Conservation (phyloP, 805 yeast genomes). For the Sugiyamaella valdiviana region DNA sequence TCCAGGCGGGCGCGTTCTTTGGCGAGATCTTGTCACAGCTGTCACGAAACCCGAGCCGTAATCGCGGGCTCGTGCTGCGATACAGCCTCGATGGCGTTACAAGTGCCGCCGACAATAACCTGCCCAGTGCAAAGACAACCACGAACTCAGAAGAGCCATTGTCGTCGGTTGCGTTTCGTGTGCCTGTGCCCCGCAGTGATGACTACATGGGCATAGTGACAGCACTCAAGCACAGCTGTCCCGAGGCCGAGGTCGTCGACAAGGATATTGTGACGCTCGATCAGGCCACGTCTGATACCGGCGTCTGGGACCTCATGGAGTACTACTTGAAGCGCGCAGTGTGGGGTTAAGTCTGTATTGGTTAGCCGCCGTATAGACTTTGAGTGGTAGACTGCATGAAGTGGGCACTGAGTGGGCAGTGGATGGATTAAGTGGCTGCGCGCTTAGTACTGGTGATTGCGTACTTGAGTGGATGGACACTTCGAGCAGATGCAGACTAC, state of each 20-base stretch:
- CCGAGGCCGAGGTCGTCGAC: conserved; percentile 24
- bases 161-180: conserved; percentile 12
- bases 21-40: conserved; percentile 17
- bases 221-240: conserved; percentile 9
- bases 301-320: conserved; percentile 34
- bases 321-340: conserved; percentile 35
- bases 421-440: no score
- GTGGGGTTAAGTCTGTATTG: conserved; percentile 36
- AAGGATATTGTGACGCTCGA: conserved; percentile 32
- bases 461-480: no score
- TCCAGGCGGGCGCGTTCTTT: conserved; percentile 24
- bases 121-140: neutral
- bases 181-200: conserved; percentile 7
- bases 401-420: no score
- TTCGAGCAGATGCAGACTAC: no score
- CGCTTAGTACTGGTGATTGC: no score
- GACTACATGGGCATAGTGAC: conserved; percentile 4
- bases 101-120: conserved; percentile 4
- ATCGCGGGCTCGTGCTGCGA: conserved; percentile 17
- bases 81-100: conserved; percentile 23
- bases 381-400: no score
- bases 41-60: conserved; percentile 18
- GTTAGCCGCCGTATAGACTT: no score
- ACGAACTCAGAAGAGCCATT: neutral
- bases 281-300: conserved; percentile 34